Evolutionary conservation across 2,329 filamentous ascomycete species (phyloP), one percentile per base, ranked within the genome.

Genomic region (Emmonsia crescens): DNA sequence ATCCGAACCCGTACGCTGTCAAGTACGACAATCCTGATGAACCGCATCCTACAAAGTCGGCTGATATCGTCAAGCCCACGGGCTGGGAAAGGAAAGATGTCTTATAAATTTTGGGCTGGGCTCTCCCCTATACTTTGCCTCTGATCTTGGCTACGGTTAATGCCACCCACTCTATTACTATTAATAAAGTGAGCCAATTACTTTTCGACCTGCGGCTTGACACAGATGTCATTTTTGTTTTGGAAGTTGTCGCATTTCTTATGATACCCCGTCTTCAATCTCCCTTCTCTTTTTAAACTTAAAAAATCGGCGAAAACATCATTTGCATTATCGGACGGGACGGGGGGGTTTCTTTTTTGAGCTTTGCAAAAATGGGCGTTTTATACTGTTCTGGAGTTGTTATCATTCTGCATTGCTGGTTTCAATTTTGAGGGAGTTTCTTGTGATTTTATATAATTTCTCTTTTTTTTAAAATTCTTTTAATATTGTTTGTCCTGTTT

Each of bases 1-100:
- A 99, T 71, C 92, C 93, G 1, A 99, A 99, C 71, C 94, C 94
- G 2, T 99, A 94, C 71, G 87, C 90, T 54, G 89, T 86, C 74
- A 82, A 86, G 68, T 96, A 93, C 79, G 90, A 89, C 75, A 84
- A 91, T 64, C 78, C 79, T 16, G 77, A 78, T 5, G 79, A 80
- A 64, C 83, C 85, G 29, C 90, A 93, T 66, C 89, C 88, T 3
- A 83, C 84, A 0, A 89, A 88, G 74, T 85, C 83, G 1, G 81
- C 88, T 62, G 79, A 82, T 60, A 82, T 85, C 55, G 83, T 83
- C 66, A 83, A 85, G 72, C 81, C 87, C 0, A 80, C 80, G 0
- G 94, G 94, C 0, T 99, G 89, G 83, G 91, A 96, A 72, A 81
- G 93, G 33, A 77, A 85, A 2, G 93, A 99, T 59, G 85, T 95